Base-by-base conservation (phyloP, 805 yeast genomes). In the Teunomyces stri region DNA sequence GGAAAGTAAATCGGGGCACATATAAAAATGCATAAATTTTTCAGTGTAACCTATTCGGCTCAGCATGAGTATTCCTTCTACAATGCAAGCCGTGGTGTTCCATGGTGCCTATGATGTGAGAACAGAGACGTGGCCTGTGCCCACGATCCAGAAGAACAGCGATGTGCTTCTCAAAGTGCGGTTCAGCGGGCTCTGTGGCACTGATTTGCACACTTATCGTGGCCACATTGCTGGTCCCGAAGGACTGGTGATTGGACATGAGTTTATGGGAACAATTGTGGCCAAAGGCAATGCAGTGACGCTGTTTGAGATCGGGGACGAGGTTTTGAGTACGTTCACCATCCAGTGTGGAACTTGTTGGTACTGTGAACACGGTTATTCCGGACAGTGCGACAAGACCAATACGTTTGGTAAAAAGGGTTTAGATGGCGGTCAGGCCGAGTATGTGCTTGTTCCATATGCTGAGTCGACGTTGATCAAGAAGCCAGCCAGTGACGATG, bases 391-490 rank as follows among this genome's bases (percentile, higher is more conserved):
- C 60, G 75, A 70, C 22, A 64, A 68, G 20, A 74, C 82, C 41
- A 76, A 71, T 55, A 81, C 83, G 11, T 81, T 81, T 61, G 87
- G 87, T 2, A 79, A 82, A 40, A 61, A 72, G 28, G 79, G 78
- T 0, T 62, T 81, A 15, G 78, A 80, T 49, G 87, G 86, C 1
- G 85, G 80, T 1, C 86, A 82, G 55, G 85, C 85, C 1, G 84
- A 82, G 57, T 81, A 74, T 53, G 80, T 80, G 12, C 58, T 80
- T 21, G 75, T 81, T n/a, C 86, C 87, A 6, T 69, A 64, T 49
- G 86, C 86, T 3, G 78, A 72, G 39, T 65, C 74, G 10, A 76
- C 82, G 1, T 60, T 82, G 54, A 67, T 70, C 44, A 73, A 65
- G 34, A 69, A 73, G 44, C 82, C 83, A 4, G 28, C 34, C 1